phyloP scores from a whole-genome alignment of 1,139 yeast genomes.

The Yamadazyma atmosphaerica region DNA sequence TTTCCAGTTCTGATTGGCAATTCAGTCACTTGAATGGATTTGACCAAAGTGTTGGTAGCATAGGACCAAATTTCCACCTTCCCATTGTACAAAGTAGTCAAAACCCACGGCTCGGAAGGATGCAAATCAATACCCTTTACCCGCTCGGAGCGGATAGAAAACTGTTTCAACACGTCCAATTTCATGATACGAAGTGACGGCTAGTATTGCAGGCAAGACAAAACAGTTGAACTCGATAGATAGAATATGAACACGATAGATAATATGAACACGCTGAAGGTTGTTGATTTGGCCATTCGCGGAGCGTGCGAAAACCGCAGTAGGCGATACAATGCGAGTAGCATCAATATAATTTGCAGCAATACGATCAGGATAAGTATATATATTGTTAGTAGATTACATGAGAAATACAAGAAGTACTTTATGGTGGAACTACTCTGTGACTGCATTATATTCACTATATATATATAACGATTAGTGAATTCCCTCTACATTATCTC shows the following conservation, averaged over 20 bases:
- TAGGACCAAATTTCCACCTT: conserved; percentile 91
- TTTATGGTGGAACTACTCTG: too few species aligned
- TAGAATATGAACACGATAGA: too few species aligned
- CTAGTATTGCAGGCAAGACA: too few species aligned
- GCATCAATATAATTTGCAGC: too few species aligned
- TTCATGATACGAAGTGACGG: conserved; percentile 30
- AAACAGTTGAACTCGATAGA: too few species aligned
- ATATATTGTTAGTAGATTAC: too few species aligned
- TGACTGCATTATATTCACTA: not conserved
- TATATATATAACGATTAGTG: conserved; percentile 23
- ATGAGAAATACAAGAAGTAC: too few species aligned
- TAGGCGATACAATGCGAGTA: too few species aligned
- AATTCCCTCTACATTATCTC: conserved; percentile 41
- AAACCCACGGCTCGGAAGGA: conserved; percentile 96
- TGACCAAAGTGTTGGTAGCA: conserved; percentile 63
- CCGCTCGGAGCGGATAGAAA: conserved; percentile 88
- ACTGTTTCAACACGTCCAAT: conserved; percentile 64
- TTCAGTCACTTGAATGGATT: conserved; percentile 77
- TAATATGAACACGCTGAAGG: not conserved
- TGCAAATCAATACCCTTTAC: conserved; percentile 98
- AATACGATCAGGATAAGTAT: too few species aligned
- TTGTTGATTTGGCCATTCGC: not conserved
- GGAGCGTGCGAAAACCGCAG: not conserved
- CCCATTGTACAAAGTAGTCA: conserved; percentile 83
- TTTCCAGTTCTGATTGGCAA: conserved; percentile 95